These are phyloP conservation scores for Picochlorum sp. DNA, from an alignment of 139 green algal species.

Conservation along the genomic window DNA sequence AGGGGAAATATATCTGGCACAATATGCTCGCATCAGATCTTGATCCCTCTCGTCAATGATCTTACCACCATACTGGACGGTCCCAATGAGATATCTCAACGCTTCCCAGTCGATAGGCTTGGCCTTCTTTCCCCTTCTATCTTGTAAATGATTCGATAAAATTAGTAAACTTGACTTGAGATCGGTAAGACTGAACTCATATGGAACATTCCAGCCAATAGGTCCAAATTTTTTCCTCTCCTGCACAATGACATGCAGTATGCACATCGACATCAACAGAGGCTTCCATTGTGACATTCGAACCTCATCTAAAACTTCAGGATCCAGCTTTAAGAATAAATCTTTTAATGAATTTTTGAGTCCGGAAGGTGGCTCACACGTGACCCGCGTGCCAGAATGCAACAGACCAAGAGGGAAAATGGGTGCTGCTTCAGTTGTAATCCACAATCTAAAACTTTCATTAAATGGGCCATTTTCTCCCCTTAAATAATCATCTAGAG, in stretches of 20 bases:
- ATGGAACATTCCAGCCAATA: constrained; percentile 93
- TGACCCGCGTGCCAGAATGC: constrained; percentile 58
- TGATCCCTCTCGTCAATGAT: constrained; percentile 95
- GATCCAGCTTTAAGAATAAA: constrained; percentile 76
- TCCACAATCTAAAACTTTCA: constrained; percentile 85
- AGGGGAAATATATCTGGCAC: constrained; percentile 60
- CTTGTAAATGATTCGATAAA: constrained; percentile 80
- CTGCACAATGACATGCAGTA: constrained; percentile 80
- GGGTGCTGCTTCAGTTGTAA: constrained; percentile 84
- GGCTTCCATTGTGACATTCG: constrained; percentile 71
- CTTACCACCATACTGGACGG: constrained; percentile 89
- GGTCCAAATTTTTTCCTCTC: constrained; percentile 90
- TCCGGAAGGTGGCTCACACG: constrained; percentile 86
- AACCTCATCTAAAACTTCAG: constrained; percentile 71
- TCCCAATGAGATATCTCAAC: constrained; percentile 84
- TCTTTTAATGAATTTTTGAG: constrained; percentile 80
- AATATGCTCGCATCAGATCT: constrained; percentile 82
- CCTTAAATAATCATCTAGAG: constrained; percentile 79
- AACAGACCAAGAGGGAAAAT: constrained; percentile 90
- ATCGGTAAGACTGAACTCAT: constrained; percentile 92
- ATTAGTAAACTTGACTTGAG: constrained; percentile 67
- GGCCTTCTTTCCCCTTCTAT: constrained; percentile 82
- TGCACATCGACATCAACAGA: constrained; percentile 87
- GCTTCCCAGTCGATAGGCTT: constrained; percentile 34
- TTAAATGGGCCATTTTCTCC: too few species aligned